Conservation (phyloP, 1,284 basidiomycete species). For the Trametes versicolor region DNA sequence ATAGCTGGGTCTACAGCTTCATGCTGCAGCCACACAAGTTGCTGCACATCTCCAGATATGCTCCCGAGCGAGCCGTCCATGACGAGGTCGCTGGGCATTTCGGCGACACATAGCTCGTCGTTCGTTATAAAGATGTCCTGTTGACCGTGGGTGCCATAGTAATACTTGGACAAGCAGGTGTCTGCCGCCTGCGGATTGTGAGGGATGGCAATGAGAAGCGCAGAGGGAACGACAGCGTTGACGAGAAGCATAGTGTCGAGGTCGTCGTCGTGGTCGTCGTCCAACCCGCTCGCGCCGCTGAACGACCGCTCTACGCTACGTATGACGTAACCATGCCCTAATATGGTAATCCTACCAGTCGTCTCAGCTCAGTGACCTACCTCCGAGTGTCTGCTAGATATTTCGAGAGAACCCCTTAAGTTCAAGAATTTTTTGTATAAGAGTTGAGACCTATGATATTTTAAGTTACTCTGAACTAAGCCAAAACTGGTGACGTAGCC, state of each 20-base stretch:
- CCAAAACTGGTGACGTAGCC: too few species aligned
- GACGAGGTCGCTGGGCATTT: slow-evolving; percentile 12
- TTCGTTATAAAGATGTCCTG: slow-evolving; percentile 58
- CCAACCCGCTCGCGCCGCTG: too few species aligned
- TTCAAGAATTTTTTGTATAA: too few species aligned
- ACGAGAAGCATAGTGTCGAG: slow-evolving; percentile 29
- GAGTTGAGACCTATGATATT: too few species aligned
- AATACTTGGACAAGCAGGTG: slow-evolving; percentile 59
- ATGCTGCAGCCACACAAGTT: slow-evolving; percentile 72
- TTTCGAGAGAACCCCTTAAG: too few species aligned
- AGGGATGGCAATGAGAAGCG: slow-evolving; percentile 40
- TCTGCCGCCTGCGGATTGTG: slow-evolving; percentile 36
- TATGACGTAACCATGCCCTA: too few species aligned
- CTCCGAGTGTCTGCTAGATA: too few species aligned
- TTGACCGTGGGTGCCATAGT: slow-evolving; percentile 61
- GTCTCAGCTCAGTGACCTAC: too few species aligned
- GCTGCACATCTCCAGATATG: slow-evolving; percentile 34
- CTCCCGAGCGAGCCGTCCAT: slow-evolving; percentile 24
- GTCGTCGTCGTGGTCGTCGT: slow-evolving; percentile 21
- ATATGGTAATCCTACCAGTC: too few species aligned
- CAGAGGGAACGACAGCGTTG: slow-evolving; percentile 33
- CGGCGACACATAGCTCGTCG: slow-evolving; percentile 43
- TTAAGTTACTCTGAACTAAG: too few species aligned
- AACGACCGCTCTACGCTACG: too few species aligned
- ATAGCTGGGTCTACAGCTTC: slow-evolving; percentile 55